A percentile compares a stretch with the other conserved stretches of the same genome.
These are phyloP conservation scores for Ophiostoma montium DNA, from an alignment of 2,329 filamentous ascomycete species.

Conservation along the genomic window DNA sequence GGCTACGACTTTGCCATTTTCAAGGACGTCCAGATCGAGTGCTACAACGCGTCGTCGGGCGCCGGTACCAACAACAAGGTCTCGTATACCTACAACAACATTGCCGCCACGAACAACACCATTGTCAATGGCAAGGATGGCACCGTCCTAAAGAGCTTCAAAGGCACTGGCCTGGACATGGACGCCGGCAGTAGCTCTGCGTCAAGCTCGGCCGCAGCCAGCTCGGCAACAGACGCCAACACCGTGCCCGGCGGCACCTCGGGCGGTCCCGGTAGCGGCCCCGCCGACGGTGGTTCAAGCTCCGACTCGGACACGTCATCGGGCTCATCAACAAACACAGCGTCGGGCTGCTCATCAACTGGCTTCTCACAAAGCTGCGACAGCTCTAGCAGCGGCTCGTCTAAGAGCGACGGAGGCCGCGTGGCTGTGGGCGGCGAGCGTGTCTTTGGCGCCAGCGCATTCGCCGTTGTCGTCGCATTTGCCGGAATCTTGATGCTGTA, in stretches of 20 bases:
- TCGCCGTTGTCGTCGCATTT: slow-evolving; percentile 19
- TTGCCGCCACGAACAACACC: slow-evolving; percentile 56
- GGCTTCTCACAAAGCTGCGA: slow-evolving; percentile 29
- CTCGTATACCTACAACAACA: slow-evolving; percentile 63
- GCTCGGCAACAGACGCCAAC: slow-evolving; percentile 10
- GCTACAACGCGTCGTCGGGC: slow-evolving; percentile 51
- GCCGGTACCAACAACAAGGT: slow-evolving; percentile 56
- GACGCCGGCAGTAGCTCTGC: slow-evolving; percentile 23
- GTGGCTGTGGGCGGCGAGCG: slow-evolving; percentile 14
- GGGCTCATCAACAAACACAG: slow-evolving; percentile 20
- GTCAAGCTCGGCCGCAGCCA: slow-evolving; percentile 5
- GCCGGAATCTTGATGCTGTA: slow-evolving; percentile 14
- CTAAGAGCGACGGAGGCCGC: slow-evolving; percentile 19
- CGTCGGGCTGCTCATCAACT: slow-evolving; percentile 21
- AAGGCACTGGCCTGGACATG: slow-evolving; percentile 70
- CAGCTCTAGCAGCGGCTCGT: slow-evolving; percentile 15
- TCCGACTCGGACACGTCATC: slow-evolving; percentile 13
- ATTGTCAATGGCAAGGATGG: slow-evolving; percentile 60
- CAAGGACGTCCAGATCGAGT: slow-evolving; percentile 64
- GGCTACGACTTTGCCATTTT: slow-evolving; percentile 85
- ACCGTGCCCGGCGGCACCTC: slow-evolving; percentile 20
- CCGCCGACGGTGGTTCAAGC: slow-evolving; percentile 4
- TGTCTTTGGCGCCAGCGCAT: slow-evolving; percentile 22
- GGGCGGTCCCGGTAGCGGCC: slow-evolving; percentile 15
- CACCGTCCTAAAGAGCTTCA: slow-evolving; percentile 65